Conservation (phyloP, 805 yeast genomes). For the Saturnispora gosingensis region DNA sequence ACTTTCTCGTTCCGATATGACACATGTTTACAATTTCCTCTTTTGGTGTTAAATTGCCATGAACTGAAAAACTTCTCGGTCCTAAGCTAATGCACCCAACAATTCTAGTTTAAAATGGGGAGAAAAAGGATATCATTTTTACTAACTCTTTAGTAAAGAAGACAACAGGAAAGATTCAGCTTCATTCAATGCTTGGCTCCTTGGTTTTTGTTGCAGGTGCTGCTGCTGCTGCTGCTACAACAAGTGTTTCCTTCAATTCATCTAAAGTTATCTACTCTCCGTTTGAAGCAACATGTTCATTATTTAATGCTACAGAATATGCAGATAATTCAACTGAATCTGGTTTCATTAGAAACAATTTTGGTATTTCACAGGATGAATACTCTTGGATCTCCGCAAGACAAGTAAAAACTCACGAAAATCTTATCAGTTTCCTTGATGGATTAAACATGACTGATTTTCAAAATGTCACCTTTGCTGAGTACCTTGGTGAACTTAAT, state of each 20-base stretch:
- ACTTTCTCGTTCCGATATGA: neutral
- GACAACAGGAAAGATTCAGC: neutral
- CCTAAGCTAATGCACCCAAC: neutral
- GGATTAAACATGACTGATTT: slow-evolving; percentile 37
- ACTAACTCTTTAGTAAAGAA: neutral
- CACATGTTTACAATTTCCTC: neutral
- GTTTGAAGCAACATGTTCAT: slow-evolving; percentile 40
- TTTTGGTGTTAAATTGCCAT: neutral
- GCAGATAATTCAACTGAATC: slow-evolving; percentile 10
- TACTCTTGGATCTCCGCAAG: slow-evolving; percentile 41
- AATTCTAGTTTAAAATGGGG: neutral
- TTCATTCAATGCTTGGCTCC: neutral
- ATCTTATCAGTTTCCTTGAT: slow-evolving; percentile 36
- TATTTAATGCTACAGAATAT: slow-evolving; percentile 13
- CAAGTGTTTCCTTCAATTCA: slow-evolving; percentile 26
- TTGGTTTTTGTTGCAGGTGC: slow-evolving; percentile 1
- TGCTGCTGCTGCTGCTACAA: neutral
- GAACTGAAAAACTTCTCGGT: neutral
- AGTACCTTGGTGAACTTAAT: slow-evolving; percentile 26
- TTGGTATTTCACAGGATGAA: slow-evolving; percentile 38
- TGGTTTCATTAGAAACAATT: slow-evolving; percentile 34
- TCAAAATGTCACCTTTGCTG: slow-evolving; percentile 33
- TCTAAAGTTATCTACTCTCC: slow-evolving; percentile 39
- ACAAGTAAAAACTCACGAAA: slow-evolving; percentile 33
- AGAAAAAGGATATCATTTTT: neutral